Percentiles rank a stretch among this genome's conserved stretches.
Conservation (phyloP, 2,329 filamentous ascomycete species). For the Lecanicillium sp. region DNA sequence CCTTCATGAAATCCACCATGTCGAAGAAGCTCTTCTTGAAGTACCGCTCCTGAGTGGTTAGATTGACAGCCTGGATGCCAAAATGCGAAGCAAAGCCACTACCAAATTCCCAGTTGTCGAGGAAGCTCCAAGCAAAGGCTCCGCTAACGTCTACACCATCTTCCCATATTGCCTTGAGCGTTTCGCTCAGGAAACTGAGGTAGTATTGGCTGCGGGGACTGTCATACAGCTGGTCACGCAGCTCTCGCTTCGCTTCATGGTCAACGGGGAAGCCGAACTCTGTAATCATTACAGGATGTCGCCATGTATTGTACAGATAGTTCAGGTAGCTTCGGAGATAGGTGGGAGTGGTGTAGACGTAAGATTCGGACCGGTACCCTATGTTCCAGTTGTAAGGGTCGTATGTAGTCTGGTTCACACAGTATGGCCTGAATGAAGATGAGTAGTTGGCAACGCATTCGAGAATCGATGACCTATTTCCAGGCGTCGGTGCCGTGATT, state of each 20-base stretch:
- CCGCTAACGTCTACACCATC: conserved; percentile 48
- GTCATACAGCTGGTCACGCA: conserved; percentile 46
- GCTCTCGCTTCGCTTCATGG: conserved; percentile 32
- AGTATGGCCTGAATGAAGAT: conserved; percentile 41
- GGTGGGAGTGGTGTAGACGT: conserved; percentile 50
- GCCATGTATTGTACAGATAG: conserved; percentile 54
- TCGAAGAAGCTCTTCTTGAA: conserved; percentile 55
- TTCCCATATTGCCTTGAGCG: conserved; percentile 46
- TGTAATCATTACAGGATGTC: conserved; percentile 35
- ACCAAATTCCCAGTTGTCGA: conserved; percentile 51
- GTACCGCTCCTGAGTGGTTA: conserved; percentile 38
- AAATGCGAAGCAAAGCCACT: conserved; percentile 32
- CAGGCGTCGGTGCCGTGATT: conserved; percentile 34
- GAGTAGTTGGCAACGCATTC: conserved; percentile 39
- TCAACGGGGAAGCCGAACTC: conserved; percentile 53
- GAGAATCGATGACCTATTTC: conserved; percentile 30
- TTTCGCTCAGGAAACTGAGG: conserved; percentile 43
- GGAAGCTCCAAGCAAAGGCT: conserved; percentile 43
- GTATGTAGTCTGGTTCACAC: conserved; percentile 38
- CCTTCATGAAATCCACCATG: conserved; percentile 42
- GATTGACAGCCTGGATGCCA: conserved; percentile 49
- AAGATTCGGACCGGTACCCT: conserved; percentile 46
- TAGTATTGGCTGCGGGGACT: conserved; percentile 47
- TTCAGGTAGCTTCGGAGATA: conserved; percentile 49
- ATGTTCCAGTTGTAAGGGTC: conserved; percentile 49